A percentile compares a stretch with the other conserved stretches of the same genome.
These are phyloP conservation scores for Filobasidium wieringae DNA, from an alignment of 768 basidiomycete species.

Conservation along the genomic window DNA sequence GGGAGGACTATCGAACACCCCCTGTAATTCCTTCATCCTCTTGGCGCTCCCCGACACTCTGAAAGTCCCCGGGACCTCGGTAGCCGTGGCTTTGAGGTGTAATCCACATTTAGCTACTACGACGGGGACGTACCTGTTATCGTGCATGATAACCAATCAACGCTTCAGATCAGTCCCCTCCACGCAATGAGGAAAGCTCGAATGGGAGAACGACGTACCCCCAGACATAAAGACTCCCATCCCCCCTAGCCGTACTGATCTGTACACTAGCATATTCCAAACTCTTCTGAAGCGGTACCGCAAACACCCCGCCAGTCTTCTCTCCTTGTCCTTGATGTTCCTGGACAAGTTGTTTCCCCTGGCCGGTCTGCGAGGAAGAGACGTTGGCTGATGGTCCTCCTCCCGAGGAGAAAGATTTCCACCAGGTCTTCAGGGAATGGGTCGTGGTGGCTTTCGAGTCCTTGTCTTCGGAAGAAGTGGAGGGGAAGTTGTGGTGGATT, in stretches of 20 bases:
- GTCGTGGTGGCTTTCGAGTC: not conserved
- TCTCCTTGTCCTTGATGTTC: no score
- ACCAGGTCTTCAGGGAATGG: slow-evolving; percentile 28
- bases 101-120: slow-evolving; percentile 95
- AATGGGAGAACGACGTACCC: slow-evolving; percentile 36
- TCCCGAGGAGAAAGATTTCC: slow-evolving; percentile 23
- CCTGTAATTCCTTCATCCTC: slow-evolving; percentile 90
- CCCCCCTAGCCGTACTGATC: slow-evolving; percentile 73
- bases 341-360: not conserved
- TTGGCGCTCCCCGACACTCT: slow-evolving; percentile 90
- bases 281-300: slow-evolving; percentile 69
- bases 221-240: slow-evolving; percentile 35
- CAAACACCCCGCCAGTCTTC: slow-evolving; percentile 52
- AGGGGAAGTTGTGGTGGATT: not conserved
- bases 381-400: not conserved
- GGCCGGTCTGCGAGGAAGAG: no score
- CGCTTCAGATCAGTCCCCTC: no score
- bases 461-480: not conserved
- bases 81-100: slow-evolving; percentile 90
- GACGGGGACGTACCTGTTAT: slow-evolving; percentile 72
- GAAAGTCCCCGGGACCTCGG: slow-evolving; percentile 85
- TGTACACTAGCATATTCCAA: slow-evolving; percentile 80
- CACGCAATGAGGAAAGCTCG: no score
- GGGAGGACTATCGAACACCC: slow-evolving; percentile 75
- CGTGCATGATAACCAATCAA: no score